Conservation (phyloP, 202 grass and related monocot species). For the Sporobolus alterniflorus region DNA sequence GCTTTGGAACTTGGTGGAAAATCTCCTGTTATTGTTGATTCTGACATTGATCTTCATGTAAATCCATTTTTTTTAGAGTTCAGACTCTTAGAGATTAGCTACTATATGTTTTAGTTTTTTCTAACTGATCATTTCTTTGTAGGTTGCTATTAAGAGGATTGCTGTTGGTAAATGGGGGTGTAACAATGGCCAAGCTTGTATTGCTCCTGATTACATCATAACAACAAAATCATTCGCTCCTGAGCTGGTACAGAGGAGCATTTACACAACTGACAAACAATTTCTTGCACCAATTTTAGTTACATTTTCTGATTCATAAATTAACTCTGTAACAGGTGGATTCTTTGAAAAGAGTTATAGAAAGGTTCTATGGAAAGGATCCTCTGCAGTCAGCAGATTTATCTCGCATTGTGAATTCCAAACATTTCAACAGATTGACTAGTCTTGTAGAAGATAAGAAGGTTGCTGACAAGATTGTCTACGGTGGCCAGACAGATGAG, state of each 20-base stretch:
- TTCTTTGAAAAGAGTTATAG: constrained; percentile 64
- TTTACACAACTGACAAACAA: neutral
- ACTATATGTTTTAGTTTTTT: neutral
- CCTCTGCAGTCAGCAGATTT: constrained; percentile 76
- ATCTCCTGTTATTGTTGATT: constrained; percentile 87
- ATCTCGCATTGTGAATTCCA: constrained; percentile 80
- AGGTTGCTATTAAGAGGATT: constrained; percentile 79
- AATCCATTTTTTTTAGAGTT: constrained; percentile 22
- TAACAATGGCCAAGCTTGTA: constrained; percentile 95
- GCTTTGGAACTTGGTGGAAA: constrained; percentile 94
- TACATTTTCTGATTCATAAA: constrained; percentile 16
- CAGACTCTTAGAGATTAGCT: neutral
- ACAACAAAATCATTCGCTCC: constrained; percentile 86
- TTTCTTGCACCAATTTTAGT: neutral
- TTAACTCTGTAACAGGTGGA: constrained; percentile 54
- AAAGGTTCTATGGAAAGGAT: constrained; percentile 79
- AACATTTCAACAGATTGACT: constrained; percentile 58
- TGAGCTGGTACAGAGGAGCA: constrained; percentile 59
- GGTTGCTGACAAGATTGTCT: constrained; percentile 73
- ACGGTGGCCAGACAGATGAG: constrained; percentile 65
- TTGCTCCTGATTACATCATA: constrained; percentile 95
- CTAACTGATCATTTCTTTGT: neutral
- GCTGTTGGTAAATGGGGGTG: constrained; percentile 95
- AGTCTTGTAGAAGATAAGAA: constrained; percentile 67
- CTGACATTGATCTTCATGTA: constrained; percentile 79